Conservation (phyloP, 768 basidiomycete species). For the Tubosaeta sp. region DNA sequence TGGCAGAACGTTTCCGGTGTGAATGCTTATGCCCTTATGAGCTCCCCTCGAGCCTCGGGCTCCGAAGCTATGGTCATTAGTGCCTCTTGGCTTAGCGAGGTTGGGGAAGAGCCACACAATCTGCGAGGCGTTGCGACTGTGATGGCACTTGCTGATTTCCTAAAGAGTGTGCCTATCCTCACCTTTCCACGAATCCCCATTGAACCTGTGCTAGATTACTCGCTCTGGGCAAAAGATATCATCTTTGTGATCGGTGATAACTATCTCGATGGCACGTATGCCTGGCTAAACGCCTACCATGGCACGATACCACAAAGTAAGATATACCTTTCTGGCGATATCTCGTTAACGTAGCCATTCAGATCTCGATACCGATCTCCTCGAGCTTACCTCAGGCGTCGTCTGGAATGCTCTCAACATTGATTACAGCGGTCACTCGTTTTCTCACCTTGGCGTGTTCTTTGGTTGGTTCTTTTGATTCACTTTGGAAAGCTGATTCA, state of each 20-base stretch:
- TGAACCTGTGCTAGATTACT: conserved; percentile 52
- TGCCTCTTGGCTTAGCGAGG: conserved; percentile 82
- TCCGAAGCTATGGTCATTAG: conserved; percentile 89
- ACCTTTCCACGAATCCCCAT: background rate
- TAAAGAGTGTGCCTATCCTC: conserved; percentile 58
- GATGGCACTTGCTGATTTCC: conserved; percentile 75
- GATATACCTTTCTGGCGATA: conserved; percentile 8
- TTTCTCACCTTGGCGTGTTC: conserved; percentile 93
- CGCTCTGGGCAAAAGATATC: conserved; percentile 94
- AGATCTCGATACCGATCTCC: conserved; percentile 66
- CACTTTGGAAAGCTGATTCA: conserved; percentile 2
- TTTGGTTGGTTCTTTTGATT: conserved; percentile 56
- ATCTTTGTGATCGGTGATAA: conserved; percentile 87
- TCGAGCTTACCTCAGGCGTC: conserved; percentile 72
- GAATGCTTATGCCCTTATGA: conserved; percentile 79
- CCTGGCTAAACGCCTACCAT: conserved; percentile 86
- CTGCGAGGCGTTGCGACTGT: conserved; percentile 84
- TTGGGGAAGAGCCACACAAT: conserved; percentile 59
- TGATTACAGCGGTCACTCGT: conserved; percentile 96
- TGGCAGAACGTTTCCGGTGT: conserved; percentile 54
- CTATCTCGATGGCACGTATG: conserved; percentile 88
- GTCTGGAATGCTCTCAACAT: conserved; percentile 95
- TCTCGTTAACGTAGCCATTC: background rate
- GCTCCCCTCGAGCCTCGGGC: conserved; percentile 88
- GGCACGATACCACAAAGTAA: conserved; percentile 61